Evolutionary conservation across 2,329 filamentous ascomycete genomes (phyloP), one percentile per base, ranked within the genome.

Genomic region (Cladosporium oxysporum): DNA sequence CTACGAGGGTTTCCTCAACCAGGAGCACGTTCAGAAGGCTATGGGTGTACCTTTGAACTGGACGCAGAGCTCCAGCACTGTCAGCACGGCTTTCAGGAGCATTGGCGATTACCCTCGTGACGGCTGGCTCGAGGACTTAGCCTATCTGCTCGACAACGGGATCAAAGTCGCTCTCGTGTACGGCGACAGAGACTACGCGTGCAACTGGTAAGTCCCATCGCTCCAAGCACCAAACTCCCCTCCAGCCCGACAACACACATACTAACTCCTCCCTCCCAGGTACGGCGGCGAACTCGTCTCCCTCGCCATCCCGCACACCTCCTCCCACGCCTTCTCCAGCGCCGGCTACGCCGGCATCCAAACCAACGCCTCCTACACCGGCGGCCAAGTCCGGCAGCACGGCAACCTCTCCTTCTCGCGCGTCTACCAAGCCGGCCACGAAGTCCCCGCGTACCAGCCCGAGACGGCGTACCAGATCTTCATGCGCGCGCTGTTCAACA

Each of bases 151-250:
- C 7, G 85, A 88, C 61, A 78, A 76, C 3, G 84, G 83, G 11
- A 78, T 87, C 66, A 85, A 85, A 69, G 83, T 87, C 11, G 79
- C 84, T 49, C 71, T 87, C 49, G 78, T 85, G 37, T 86, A 86
- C 68, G 85, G 84, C 5, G 85, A 87, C 73, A 77, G 83, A 5
- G 85, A 87, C 72, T 87, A 82, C 69, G 79, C 81, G 12, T 69
- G 68, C 18, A 65, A 65, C 16, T 65, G 63, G 69, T 68, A 64
- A 64, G 66, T 59, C 16, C 23, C 28, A 4, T 4, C 16, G 4
- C 10, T 21, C 2, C 18, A 18, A 31, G 18, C n/a, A n/a, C 18
- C 5, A 1, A 1, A 29, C 52, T 18, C n/a, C 29, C 14, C 41
- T 26, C 23, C 23, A 26, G 23, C 23, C 23, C 23, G 23, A 26